Percentiles rank a stretch among this genome's conserved stretches.
phyloP scores from a whole-genome alignment of 2,329 filamentous ascomycete genomes.

The Stachybotrys echinatus region DNA sequence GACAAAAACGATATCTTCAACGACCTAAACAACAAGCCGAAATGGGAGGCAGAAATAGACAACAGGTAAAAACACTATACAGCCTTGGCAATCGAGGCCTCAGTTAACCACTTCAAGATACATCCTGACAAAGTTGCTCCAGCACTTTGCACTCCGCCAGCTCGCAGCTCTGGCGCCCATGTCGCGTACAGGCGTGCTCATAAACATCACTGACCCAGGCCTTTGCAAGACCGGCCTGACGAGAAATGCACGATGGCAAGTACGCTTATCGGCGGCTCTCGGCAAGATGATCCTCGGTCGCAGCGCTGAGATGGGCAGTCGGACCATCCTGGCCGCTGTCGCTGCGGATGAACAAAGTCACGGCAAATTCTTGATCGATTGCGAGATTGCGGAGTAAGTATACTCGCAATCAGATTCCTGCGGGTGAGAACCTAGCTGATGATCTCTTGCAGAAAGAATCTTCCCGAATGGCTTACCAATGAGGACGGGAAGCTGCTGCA shows the following conservation, averaged over 20 bases:
- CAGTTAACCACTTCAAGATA: conserved; percentile 10
- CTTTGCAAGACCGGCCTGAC: conserved; percentile 17
- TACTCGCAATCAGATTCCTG: background rate
- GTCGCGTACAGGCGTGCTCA: conserved; percentile 19
- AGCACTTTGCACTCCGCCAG: conserved; percentile 17
- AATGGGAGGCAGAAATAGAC: background rate
- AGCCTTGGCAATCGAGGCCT: background rate
- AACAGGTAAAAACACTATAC: background rate
- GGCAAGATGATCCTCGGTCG: conserved; percentile 3
- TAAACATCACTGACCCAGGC: conserved; percentile 24
- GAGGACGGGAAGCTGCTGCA: background rate
- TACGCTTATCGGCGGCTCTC: conserved; percentile 2
- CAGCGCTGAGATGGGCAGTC: conserved; percentile 19
- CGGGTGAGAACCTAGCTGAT: background rate
- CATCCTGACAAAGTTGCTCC: conserved; percentile 19
- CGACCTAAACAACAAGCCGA: background rate
- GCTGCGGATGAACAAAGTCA: conserved; percentile 18
- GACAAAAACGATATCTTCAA: background rate
- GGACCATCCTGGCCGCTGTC: conserved; percentile 18
- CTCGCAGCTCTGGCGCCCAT: conserved; percentile 18
- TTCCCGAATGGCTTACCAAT: background rate
- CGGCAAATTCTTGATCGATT: conserved; percentile 6
- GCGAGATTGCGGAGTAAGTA: background rate
- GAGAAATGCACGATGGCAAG: background rate
- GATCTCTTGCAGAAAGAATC: background rate